A percentile compares a stretch with the other conserved stretches of the same genome.
phyloP scores from a whole-genome alignment of 805 yeast species.

The Candida montana region DNA sequence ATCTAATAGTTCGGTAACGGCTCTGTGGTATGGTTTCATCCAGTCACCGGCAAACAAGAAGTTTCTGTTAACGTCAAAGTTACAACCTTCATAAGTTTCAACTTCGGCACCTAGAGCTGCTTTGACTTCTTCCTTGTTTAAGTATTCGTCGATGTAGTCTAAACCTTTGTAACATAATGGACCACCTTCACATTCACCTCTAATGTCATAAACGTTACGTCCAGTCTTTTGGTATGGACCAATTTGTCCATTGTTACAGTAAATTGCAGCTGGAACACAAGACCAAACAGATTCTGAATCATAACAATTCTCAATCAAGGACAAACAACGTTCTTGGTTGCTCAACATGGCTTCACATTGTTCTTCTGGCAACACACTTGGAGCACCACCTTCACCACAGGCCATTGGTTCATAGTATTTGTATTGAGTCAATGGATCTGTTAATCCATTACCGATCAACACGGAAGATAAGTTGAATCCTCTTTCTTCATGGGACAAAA shows the following conservation, averaged over 20 bases:
- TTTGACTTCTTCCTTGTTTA: constrained; percentile 73
- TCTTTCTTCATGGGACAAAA: constrained; percentile 58
- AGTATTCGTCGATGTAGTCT: constrained; percentile 68
- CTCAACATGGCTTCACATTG: constrained; percentile 69
- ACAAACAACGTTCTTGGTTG: constrained; percentile 70
- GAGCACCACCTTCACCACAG: constrained; percentile 86
- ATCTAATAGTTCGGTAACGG: constrained; percentile 67
- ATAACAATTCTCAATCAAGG: constrained; percentile 76
- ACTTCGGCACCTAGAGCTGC: constrained; percentile 89
- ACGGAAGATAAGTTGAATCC: constrained; percentile 67
- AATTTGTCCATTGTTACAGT: constrained; percentile 82
- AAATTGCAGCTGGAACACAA: constrained; percentile 86
- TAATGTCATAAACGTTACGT: constrained; percentile 84
- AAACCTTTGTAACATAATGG: constrained; percentile 75
- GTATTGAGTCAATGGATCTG: constrained; percentile 79
- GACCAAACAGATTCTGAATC: constrained; percentile 66
- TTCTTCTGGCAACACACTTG: constrained; percentile 69
- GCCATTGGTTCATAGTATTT: constrained; percentile 88
- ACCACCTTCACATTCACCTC: constrained; percentile 69
- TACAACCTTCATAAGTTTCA: constrained; percentile 68
- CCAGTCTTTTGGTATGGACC: constrained; percentile 83
- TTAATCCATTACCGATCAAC: constrained; percentile 86
- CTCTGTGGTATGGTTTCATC: constrained; percentile 82
- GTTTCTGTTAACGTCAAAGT: constrained; percentile 70
- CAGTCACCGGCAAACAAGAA: constrained; percentile 87